A percentile compares a stretch with the other conserved stretches of the same genome.
Evolutionary conservation across 805 yeast species (phyloP).

Genomic region (Yarrowia sp.): DNA sequence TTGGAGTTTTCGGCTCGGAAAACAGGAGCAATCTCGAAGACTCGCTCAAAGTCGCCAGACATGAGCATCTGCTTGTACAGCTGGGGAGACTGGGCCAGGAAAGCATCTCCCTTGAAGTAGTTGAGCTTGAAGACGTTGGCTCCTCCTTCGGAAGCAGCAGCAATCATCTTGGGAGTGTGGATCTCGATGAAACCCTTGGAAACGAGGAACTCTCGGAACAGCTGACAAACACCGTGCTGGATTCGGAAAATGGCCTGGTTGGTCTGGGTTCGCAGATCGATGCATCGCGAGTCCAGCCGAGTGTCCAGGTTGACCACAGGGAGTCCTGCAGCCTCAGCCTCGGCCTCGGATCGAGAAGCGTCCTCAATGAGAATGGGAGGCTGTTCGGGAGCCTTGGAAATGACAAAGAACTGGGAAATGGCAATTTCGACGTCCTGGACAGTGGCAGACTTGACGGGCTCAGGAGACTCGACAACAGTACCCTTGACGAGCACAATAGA

Average conservation of each 20-base stretch:
- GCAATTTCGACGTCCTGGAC: conserved; percentile 86
- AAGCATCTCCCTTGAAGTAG: conserved; percentile 90
- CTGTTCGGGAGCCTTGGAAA: conserved; percentile 86
- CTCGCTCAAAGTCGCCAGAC: conserved; percentile 96
- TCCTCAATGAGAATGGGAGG: conserved; percentile 95
- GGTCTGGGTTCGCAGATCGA: conserved; percentile 93
- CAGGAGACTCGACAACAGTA: conserved; percentile 75
- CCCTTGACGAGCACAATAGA: conserved; percentile 91
- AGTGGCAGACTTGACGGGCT: conserved; percentile 84
- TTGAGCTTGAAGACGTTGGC: conserved; percentile 91
- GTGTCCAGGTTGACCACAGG: conserved; percentile 97
- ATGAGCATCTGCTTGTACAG: conserved; percentile 96
- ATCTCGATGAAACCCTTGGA: conserved; percentile 75
- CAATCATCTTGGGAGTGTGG: conserved; percentile 93
- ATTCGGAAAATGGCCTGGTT: conserved; percentile 96
- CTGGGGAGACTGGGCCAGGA: conserved; percentile 97
- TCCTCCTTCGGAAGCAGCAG: conserved; percentile 97
- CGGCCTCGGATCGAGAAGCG: conserved; percentile 89
- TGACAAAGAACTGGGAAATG: conserved; percentile 65
- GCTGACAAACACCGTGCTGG: conserved; percentile 80
- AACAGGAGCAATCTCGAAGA: conserved; percentile 94
- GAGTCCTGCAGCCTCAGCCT: conserved; percentile 72
- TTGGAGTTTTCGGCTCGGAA: conserved; percentile 99
- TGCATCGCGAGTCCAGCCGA: conserved; percentile 89
- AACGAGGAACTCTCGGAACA: conserved; percentile 84